Conservation (phyloP, 257 asterid species). For the Mentha longifolia region DNA sequence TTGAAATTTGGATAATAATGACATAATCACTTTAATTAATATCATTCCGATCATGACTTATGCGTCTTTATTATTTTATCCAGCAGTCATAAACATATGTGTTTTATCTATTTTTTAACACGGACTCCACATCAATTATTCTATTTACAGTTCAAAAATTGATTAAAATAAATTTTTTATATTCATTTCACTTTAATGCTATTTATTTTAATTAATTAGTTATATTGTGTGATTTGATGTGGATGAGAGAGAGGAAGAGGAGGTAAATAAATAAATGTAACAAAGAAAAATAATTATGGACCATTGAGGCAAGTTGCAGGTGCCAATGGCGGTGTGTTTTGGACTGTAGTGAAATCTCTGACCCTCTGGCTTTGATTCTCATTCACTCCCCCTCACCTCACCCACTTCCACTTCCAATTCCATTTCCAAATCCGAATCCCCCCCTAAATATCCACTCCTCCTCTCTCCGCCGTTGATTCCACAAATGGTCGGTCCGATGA, state of each 20-base stretch:
- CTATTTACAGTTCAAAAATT: too few relatives aligned
- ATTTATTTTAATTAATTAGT: neutral
- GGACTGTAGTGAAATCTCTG: slow-evolving; percentile 43
- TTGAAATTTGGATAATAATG: neutral
- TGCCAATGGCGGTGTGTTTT: slow-evolving; percentile 55
- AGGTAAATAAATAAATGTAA: neutral
- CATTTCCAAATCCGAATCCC: slow-evolving; percentile 26
- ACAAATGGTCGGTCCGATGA: slow-evolving; percentile 42
- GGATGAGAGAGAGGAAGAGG: slow-evolving; percentile 40
- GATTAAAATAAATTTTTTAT: too few relatives aligned
- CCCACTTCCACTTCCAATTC: slow-evolving; percentile 27
- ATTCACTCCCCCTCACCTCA: slow-evolving; percentile 41
- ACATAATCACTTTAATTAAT: neutral
- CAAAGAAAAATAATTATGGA: slow-evolving; percentile 37
- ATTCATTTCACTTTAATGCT: too few relatives aligned
- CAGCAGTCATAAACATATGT: too few relatives aligned
- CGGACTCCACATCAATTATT: too few relatives aligned
- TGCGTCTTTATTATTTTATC: too few relatives aligned
- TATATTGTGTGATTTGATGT: slow-evolving; percentile 22
- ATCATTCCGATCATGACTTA: too few relatives aligned
- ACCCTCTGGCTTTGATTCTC: slow-evolving; percentile 50
- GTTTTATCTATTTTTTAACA: too few relatives aligned
- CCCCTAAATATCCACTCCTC: slow-evolving; percentile 27
- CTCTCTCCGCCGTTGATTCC: slow-evolving; percentile 11
- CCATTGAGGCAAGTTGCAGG: slow-evolving; percentile 53